Percentiles rank a stretch among this genome's conserved stretches.
phyloP scores from a whole-genome alignment of 805 yeast genomes.

The Torulaspora maleeae region DNA sequence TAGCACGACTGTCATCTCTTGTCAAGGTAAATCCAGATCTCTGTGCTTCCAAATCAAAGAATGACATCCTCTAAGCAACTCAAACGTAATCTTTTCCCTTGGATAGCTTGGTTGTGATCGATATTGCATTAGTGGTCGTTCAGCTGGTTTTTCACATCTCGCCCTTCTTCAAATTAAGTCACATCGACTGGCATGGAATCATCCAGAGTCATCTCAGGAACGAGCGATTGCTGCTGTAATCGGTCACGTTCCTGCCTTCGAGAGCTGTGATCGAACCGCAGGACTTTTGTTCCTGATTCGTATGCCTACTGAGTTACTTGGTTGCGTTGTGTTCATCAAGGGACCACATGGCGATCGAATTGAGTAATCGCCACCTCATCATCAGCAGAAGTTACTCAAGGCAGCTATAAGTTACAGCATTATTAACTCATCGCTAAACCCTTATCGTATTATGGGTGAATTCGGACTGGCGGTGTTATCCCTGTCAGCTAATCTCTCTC shows the following conservation, averaged over 20 bases:
- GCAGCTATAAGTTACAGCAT: background rate
- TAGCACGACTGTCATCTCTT: conserved; percentile 2
- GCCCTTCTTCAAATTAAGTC: background rate
- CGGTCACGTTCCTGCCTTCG: too few species aligned
- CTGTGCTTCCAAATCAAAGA: conserved; percentile 24
- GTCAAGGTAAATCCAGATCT: background rate
- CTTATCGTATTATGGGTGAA: background rate
- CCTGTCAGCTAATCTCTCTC: conserved; percentile 1
- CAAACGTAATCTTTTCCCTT: background rate
- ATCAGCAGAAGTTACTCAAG: too few species aligned
- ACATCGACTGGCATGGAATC: background rate
- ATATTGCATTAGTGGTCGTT: background rate
- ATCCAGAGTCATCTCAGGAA: background rate
- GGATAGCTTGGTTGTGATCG: background rate
- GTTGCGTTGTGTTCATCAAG: too few species aligned
- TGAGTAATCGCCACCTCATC: too few species aligned
- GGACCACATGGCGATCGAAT: too few species aligned
- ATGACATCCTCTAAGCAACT: conserved; percentile 18
- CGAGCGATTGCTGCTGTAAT: background rate
- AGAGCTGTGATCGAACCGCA: too few species aligned
- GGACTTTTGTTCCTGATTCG: too few species aligned
- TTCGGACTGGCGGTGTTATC: background rate
- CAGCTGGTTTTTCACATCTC: background rate
- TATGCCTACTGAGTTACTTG: too few species aligned
- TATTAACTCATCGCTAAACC: background rate